Evolutionary conservation across 192 early-diverging fungal genomes (phyloP), one percentile per base, ranked within the genome.

Genomic region (Kappamyces sp.): DNA sequence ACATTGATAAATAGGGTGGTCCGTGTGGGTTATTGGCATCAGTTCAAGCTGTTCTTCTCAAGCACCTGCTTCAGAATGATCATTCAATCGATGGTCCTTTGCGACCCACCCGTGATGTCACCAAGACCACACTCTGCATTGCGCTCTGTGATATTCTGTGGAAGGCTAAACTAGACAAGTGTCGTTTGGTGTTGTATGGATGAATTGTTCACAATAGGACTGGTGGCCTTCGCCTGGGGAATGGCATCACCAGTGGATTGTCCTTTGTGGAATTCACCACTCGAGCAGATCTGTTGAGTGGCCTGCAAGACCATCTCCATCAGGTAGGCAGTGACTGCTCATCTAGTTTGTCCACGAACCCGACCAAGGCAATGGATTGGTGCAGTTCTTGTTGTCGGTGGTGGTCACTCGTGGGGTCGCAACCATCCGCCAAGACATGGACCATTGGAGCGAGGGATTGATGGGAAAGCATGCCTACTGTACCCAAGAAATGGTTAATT

Each of bases 391-490:
- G 35, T 66, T 68, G 31, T 79, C 78, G 5, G 66, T 65, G 12
- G 61, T 80, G 53, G 61, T 80, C 2, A 73, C 67, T 11, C 60
- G 73, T 33, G 69, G 69, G 1, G 22, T 62, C 2, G 59, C 59
- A 12, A 64, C 55, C 42, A 64, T 76, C 47, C 49, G 50, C n/a
- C 47, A 68, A 32, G 78, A 80, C 47, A 76, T 80, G 66, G 78
- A 80, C 59, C 67, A 73, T 9, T 54, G 67, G 22, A 57, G 49
- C 8, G 55, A 47, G 31, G 50, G 62, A 3, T 45, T 80, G 41
- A 75, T 80, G 38, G 78, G 72, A 4, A 47, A 55, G n/a, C 78
- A 80, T 48, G 70, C 69, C 1, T 80, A 80, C 59, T 80, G 78
- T 57, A 80, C 78, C 3, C 49, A 74, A 61, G 78, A 80, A 60